phyloP scores from a whole-genome alignment of 495 filamentous ascomycete genomes.

The Penicillium alfredii region DNA sequence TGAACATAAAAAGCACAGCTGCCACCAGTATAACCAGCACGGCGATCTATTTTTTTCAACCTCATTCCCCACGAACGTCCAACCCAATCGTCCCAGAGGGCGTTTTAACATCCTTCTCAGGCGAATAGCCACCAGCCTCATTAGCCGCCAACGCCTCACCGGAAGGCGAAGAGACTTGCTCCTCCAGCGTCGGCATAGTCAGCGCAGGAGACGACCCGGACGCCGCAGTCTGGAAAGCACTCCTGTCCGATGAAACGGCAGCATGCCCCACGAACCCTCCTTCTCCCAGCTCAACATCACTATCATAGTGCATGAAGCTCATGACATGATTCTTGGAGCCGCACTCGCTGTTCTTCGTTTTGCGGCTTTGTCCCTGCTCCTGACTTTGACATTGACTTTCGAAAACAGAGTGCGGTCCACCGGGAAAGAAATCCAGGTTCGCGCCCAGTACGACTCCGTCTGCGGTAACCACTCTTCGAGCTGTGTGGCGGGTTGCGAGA shows the following conservation, averaged over 20 bases:
- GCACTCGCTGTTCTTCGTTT: neutral
- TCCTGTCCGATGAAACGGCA: no score
- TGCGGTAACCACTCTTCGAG: constrained; percentile 16
- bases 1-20: neutral
- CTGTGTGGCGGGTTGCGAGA: neutral
- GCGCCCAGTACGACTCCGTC: constrained; percentile 27
- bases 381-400: neutral
- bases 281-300: constrained; percentile 2
- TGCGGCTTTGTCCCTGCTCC: neutral
- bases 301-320: constrained; percentile 33
- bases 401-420: neutral
- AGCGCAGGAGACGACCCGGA: neutral
- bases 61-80: no score
- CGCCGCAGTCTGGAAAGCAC: constrained; percentile 1
- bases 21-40: no score
- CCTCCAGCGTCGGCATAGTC: neutral
- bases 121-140: constrained; percentile 2
- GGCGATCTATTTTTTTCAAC: no score
- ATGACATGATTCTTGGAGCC: constrained; percentile 21
- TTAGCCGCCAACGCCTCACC: constrained; percentile 16
- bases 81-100: constrained; percentile 8
- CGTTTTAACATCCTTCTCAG: constrained; percentile 9
- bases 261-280: no score
- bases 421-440: constrained; percentile 22
- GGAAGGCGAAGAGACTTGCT: neutral